These are phyloP conservation scores for Neodidymelliopsis sp. DNA, from an alignment of 2,329 filamentous ascomycete genomes.

Conservation along the genomic window DNA sequence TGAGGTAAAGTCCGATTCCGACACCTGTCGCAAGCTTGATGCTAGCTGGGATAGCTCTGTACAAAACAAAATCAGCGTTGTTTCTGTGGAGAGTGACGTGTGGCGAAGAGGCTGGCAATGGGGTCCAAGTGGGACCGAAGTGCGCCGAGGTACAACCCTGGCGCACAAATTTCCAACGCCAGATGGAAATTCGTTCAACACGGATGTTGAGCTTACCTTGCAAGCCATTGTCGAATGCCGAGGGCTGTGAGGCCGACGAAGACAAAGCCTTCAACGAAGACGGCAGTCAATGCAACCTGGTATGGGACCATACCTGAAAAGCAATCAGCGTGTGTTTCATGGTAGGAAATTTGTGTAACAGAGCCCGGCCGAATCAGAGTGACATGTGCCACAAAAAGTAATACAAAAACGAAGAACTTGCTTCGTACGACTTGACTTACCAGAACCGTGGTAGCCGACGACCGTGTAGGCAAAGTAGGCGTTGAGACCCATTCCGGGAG, in stretches of 20 bases:
- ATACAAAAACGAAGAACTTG: slow-evolving; percentile 26
- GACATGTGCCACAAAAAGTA: slow-evolving; percentile 22
- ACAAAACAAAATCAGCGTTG: slow-evolving; percentile 52
- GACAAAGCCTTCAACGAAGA: slow-evolving; percentile 87
- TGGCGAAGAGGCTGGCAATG: slow-evolving; percentile 15
- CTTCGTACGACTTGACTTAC: slow-evolving; percentile 45
- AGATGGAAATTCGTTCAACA: slow-evolving; percentile 11
- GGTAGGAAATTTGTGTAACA: slow-evolving; percentile 8
- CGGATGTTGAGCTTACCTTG: slow-evolving; percentile 28
- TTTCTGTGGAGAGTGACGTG: slow-evolving; percentile 61
- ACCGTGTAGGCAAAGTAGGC: slow-evolving; percentile 86
- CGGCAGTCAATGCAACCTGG: slow-evolving; percentile 78
- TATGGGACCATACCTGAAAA: slow-evolving; percentile 68
- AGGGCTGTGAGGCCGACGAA: slow-evolving; percentile 80
- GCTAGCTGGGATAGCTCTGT: slow-evolving; percentile 76
- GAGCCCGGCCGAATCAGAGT: slow-evolving; percentile 6
- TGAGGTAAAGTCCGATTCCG: slow-evolving; percentile 84
- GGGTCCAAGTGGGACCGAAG: slow-evolving; percentile 17
- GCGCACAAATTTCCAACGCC: slow-evolving; percentile 18
- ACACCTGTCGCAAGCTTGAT: slow-evolving; percentile 89
- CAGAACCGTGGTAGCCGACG: slow-evolving; percentile 78
- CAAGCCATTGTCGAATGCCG: slow-evolving; percentile 75
- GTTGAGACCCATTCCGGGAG: slow-evolving; percentile 82
- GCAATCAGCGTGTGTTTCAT: slow-evolving; percentile 26
- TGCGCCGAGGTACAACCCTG: slow-evolving; percentile 16